These are phyloP conservation scores for Phytophthora aleatoria DNA, from an alignment of 352 stramenopile species.

Conservation along the genomic window DNA sequence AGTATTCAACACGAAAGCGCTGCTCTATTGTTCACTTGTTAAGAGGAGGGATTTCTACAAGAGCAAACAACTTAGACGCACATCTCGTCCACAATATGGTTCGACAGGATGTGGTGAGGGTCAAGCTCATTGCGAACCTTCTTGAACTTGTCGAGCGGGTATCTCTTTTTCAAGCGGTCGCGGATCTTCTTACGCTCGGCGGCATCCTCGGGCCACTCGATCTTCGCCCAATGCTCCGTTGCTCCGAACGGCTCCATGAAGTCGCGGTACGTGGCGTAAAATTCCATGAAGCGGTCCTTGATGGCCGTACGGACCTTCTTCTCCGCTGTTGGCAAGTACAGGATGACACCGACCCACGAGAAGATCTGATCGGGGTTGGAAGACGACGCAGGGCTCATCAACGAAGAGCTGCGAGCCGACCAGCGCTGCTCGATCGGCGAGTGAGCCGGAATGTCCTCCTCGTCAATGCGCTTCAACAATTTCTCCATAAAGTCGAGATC, in stretches of 20 bases:
- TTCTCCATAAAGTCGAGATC: constrained; percentile 95
- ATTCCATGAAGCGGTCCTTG: constrained; percentile 92
- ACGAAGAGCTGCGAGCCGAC: constrained; percentile 90
- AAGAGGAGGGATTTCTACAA: constrained; percentile 10
- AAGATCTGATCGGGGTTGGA: constrained; percentile 75
- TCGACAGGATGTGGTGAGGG: constrained; percentile 93
- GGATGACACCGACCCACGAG: constrained; percentile 98
- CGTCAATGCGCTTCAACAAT: constrained; percentile 93
- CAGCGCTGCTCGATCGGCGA: constrained; percentile 98
- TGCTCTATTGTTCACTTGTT: constrained; percentile 23
- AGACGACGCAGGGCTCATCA: constrained; percentile 92
- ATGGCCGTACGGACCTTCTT: constrained; percentile 72
- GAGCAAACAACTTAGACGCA: constrained; percentile 33
- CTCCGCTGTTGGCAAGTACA: constrained; percentile 92
- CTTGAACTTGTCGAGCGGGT: constrained; percentile 93
- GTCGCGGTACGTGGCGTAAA: constrained; percentile 89
- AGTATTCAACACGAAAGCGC: constrained; percentile 17
- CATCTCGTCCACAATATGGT: constrained; percentile 87
- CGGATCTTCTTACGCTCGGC: constrained; percentile 58
- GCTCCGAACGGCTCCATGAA: constrained; percentile 90
- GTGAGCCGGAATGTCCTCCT: constrained; percentile 92
- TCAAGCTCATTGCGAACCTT: constrained; percentile 89
- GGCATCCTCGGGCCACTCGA: constrained; percentile 85
- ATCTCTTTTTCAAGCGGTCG: constrained; percentile 75
- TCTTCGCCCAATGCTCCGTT: constrained; percentile 97